Conservation (phyloP, 139 green algal genomes). For the Zygnema cylindricum region DNA sequence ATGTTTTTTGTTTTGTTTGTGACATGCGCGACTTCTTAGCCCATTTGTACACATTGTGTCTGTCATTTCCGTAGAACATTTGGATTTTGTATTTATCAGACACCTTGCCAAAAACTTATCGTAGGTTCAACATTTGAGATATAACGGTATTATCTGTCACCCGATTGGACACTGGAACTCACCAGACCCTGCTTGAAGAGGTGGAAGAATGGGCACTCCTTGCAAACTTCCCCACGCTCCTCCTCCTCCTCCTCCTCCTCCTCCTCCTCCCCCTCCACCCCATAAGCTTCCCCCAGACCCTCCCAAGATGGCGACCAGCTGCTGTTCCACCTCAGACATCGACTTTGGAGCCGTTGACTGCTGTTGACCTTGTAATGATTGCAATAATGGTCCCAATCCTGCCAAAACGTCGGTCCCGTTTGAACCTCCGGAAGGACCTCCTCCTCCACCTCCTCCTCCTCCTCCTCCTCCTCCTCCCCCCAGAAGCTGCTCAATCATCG, state of each 20-base stretch:
- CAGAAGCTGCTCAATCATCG: slow-evolving; percentile 11
- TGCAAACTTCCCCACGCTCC: neutral
- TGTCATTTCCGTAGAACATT: no score
- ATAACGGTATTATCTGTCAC: neutral
- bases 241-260: neutral
- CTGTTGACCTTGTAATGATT: neutral
- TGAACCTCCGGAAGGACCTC: neutral
- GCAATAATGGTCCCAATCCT: neutral
- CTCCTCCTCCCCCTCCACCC: slow-evolving; percentile 1
- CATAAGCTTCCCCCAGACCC: neutral
- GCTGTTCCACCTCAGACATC: neutral
- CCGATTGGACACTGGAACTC: no score
- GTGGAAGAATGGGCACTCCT: no score
- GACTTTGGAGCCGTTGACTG: neutral
- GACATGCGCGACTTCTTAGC: no score
- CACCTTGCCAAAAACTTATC: neutral
- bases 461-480: neutral
- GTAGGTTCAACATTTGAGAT: neutral
- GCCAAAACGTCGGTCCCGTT: neutral
- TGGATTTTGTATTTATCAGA: no score
- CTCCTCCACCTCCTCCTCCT: neutral
- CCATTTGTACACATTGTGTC: no score
- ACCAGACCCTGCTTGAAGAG: no score
- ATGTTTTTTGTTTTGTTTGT: no score
- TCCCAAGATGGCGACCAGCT: neutral